phyloP scores from a whole-genome alignment of 768 basidiomycete species.

The Agrocybe chaxingu region DNA sequence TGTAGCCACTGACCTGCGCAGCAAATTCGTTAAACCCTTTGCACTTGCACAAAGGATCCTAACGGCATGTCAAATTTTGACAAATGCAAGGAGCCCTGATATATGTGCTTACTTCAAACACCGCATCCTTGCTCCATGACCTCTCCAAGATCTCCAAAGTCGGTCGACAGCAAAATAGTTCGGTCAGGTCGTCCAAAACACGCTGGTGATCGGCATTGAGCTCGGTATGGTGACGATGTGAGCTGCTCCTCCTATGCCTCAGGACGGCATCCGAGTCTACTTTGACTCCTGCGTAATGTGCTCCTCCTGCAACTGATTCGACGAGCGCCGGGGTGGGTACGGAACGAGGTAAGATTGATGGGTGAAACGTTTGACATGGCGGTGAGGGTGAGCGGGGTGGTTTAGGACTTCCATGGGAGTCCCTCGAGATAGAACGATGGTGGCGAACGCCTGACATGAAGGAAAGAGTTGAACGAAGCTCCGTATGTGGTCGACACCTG shows the following conservation, averaged over 20 bases:
- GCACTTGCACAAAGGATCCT: conserved; percentile 52
- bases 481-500: background rate
- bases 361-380: conserved; percentile 44
- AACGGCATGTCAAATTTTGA: background rate
- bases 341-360: conserved; percentile 34
- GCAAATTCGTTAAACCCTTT: conserved; percentile 49
- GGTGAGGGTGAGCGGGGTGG: conserved; percentile 31
- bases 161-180: conserved; percentile 55
- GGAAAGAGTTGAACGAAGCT: conserved; percentile 7
- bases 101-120: conserved; percentile 43
- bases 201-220: conserved; percentile 40
- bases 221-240: conserved; percentile 29
- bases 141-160: conserved; percentile 49
- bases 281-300: conserved; percentile 57
- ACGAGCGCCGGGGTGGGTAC: conserved; percentile 51
- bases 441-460: conserved; percentile 10
- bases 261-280: conserved; percentile 31
- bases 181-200: conserved; percentile 55
- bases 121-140: conserved; percentile 51
- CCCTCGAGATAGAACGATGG: conserved; percentile 14
- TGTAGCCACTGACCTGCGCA: conserved; percentile 41
- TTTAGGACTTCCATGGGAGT: conserved; percentile 7
- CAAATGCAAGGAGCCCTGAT: background rate
- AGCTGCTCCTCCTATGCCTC: conserved; percentile 36
- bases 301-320: conserved; percentile 56